Base-by-base conservation (phyloP, 1,284 basidiomycete genomes). In the Cryptococcus hybrid region DNA sequence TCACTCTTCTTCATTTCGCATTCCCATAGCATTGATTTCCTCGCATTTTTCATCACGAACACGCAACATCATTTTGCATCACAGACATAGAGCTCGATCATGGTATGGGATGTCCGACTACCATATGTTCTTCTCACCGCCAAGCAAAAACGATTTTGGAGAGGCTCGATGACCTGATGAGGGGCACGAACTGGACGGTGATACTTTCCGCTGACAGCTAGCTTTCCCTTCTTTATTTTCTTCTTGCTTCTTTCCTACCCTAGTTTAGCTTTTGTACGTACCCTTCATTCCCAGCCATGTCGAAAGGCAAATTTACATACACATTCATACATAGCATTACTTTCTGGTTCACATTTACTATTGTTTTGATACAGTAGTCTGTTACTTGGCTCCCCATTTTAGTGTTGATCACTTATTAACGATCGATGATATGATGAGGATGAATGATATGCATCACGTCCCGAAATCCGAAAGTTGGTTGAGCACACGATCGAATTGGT, bases 321-420 rank as follows among this genome's bases (percentile, higher is more conserved):
- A 48, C 47, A 48, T 51, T 50, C 34, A 47, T 42, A 51, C 36
- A 13, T 48, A 13, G 34, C 37, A 51, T 38, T 38, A 40, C 40
- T 51, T 34, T 18, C 36, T 24, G 49, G 11, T 51, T 38, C n/a
- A n/a, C 24, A 39, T 35, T 24, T 3, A 18, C 35, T 18, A 39
- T 15, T 42, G 12, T 39, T 47, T 34, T 8, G 15, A 3, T 24
- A n/a, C 46, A 7, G 9, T 34, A 24, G 13, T 30, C 46, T 51
- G 36, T 36, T 51, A 51, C 37, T 39, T 51, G 34, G 36, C 40
- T 18, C 13, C 8, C 6, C 5, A 40, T 38, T n/a, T 18, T 40
- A 51, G 49, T 51, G 49, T 51, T 51, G 49, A 51, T 51, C 49
- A 40, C 49, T 9, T 50, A 12, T 51, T 51, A 51, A 51, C 49